Base-by-base conservation (phyloP, 306 rosid genomes). In the Fragaria nilgerrensis region DNA sequence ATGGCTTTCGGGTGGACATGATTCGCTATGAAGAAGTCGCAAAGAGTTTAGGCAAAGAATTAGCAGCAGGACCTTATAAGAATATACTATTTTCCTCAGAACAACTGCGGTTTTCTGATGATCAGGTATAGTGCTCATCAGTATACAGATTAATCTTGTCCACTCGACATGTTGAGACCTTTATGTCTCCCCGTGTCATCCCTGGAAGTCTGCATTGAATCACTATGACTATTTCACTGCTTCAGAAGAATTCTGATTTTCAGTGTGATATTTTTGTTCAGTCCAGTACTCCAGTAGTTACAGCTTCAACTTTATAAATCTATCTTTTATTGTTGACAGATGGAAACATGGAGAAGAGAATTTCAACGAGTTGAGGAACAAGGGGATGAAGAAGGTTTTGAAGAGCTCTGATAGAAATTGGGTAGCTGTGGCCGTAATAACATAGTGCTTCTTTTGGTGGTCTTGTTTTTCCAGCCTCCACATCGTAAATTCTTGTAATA, bases 301-400 rank as follows among this genome's bases (percentile, higher is more conserved):
- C 36, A 22, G 43, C 70, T 34, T 67, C 75, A 64, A 49, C 34
- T 53, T 56, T 50, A 32, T 27, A 29, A 75, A 75, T 76, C 50
- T 17, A 23, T 25, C 47, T 72, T 17, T 68, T 41, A 81, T 82
- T 50, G n/a, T 34, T 75, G 39, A 45, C 86, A 89, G 97, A 85
- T 89, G 90, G 94, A 86, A 69, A 76, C 77, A 25, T 87, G 89
- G 89, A 82, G 88, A 75, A 78, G 72, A 29, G 88, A 88, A 82
- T 84, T 88, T 39, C 88, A 74, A 67, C 85, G 93, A 88, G 53
- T 85, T 50, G 91, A 89, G 65, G 87, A 84, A 43, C 88, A 88
- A 65, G 92, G 89, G 64, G 92, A 91, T 56, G 92, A 89, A 84
- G 97, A 91, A 17, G 92, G 91, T 11, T 91, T 91, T 77, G 91